A percentile compares a stretch with the other conserved stretches of the same genome.
These are phyloP conservation scores for Lomentospora prolificans DNA, from an alignment of 2,329 filamentous ascomycete species.

Conservation along the genomic window DNA sequence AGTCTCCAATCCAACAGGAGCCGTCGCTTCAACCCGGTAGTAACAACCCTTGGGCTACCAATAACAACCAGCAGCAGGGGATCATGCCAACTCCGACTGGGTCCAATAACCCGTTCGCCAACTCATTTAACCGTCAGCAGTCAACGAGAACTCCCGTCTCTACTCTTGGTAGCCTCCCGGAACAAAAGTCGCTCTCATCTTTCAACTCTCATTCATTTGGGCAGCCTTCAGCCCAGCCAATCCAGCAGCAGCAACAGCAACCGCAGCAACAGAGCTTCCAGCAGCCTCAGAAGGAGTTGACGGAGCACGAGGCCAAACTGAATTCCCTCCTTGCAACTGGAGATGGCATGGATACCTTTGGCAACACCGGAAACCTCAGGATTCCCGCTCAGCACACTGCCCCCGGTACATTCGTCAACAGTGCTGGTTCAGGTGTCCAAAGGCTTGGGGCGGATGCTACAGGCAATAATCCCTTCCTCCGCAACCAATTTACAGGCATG, in stretches of 20 bases:
- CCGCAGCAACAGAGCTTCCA: constrained; percentile 31
- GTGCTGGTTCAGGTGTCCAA: constrained; percentile 70
- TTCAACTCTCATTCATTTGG: constrained; percentile 21
- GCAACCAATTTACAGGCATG: constrained; percentile 73
- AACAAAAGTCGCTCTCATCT: constrained; percentile 66
- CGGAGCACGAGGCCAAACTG: constrained; percentile 61
- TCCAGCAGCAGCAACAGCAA: constrained; percentile 34
- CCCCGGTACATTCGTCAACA: constrained; percentile 93
- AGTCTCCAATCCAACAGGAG: constrained; percentile 40
- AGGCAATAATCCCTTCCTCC: constrained; percentile 83
- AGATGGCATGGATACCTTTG: constrained; percentile 94
- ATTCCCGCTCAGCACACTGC: constrained; percentile 95
- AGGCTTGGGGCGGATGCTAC: constrained; percentile 61
- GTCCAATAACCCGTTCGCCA: constrained; percentile 95
- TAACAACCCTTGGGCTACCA: constrained; percentile 87
- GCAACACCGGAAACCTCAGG: constrained; percentile 90
- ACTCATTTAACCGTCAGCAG: constrained; percentile 50
- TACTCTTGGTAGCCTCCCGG: constrained; percentile 64
- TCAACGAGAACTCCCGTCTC: constrained; percentile 48
- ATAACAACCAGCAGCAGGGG: constrained; percentile 46
- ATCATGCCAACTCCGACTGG: constrained; percentile 80
- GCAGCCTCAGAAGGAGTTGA: constrained; percentile 47
- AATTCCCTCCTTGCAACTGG: constrained; percentile 79
- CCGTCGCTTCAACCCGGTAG: constrained; percentile 63
- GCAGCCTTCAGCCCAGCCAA: constrained; percentile 31